Base-by-base conservation (phyloP, 1,284 basidiomycete species). In the Tylopilus orsonianus region DNA sequence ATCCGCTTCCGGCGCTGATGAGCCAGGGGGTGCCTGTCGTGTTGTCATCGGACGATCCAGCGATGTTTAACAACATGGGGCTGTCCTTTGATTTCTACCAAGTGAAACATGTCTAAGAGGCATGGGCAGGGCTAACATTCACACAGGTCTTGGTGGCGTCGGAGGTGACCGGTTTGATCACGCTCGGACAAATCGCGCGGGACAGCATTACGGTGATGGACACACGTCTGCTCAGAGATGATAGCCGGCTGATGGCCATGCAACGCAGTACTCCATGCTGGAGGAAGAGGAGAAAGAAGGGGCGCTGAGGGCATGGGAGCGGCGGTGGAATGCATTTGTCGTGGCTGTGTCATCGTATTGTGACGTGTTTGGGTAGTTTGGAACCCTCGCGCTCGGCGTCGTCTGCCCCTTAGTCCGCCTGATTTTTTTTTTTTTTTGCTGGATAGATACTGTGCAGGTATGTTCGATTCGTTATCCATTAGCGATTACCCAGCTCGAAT, bases 31-130 rank as follows among this genome's bases (percentile, higher is more conserved):
- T 88, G 1, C 79, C 80, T 4, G 78, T 89, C 10, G 79, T 80
- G 2, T 70, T 89, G 4, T 81, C 73, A 56, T 85, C 83, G 1
- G 87, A 88, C 58, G 86, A 89, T 57, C 84, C 86, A 1, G 72
- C 80, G 2, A 76, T 81, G 13, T 89, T 88, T 59, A 83, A 83
- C 18, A 85, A 81, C 58, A 82, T 85, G 78, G 85, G 85, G 0
- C 68, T 86, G 12, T 81, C 83, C 0, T 87, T 59, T 43, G 55
- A 56, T 53, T 56, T 59, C 41, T 56, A 56, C 41, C 55, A 56
- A n/a, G 57, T 57, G 22, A 47, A 32, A 5, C 4, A n/a, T 36
- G 19, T 16, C 18, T 32, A 1, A 14, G 23, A 23, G 42, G 7
- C 16, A 13, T 14, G 42, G 9, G 23, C 42, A 23, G 19, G 30